Evolutionary conservation across 1,284 basidiomycete genomes (phyloP), one percentile per base, ranked within the genome.

Genomic region (Malassezia brasiliensis): DNA sequence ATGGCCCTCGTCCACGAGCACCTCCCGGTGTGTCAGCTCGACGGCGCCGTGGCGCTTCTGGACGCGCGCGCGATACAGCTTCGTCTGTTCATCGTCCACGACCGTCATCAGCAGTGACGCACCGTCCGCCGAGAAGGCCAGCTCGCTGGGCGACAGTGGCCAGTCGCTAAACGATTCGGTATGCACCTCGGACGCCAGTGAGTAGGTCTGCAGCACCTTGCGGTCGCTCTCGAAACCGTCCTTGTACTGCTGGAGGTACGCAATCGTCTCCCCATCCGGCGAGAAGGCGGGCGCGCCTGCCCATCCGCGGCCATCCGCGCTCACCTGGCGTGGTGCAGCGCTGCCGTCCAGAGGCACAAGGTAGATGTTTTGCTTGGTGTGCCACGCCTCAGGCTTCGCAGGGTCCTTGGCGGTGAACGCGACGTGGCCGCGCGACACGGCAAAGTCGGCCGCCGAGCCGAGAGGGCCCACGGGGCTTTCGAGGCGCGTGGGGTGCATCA

Each of bases 161-260:
- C 68, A 70, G 31, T 62, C 50, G 15, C 37, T 31, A 22, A 57
- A 42, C 3, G 64, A 31, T 22, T 47, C 46, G 17, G 14, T 5
- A 8, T 55, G 48, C 20, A 31, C 42, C 22, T 44, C 44, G 3
- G 49, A 30, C 15, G 37, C 42, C 19, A 68, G 37, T 32, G 49
- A 40, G 37, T 51, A 56, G 20, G 57, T 30, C 28, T 61, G 60
- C n/a, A 68, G 35, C 17, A 52, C 42, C 20, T 63, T 63, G 28
- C 53, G 58, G 51, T 70, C 68, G 12, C 58, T 56, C 56, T 70
- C 68, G 40, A 59, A 67, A 1, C 65, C 63, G 50, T 70, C 65
- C 19, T 48, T 54, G 17, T 51, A 45, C 67, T 67, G 67, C 56
- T 70, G 65, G 11, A 70, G 53, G 60, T 64, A 70, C 39, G 55